Conservation (phyloP, 768 basidiomycete species). For the Filobasidium floriforme region DNA sequence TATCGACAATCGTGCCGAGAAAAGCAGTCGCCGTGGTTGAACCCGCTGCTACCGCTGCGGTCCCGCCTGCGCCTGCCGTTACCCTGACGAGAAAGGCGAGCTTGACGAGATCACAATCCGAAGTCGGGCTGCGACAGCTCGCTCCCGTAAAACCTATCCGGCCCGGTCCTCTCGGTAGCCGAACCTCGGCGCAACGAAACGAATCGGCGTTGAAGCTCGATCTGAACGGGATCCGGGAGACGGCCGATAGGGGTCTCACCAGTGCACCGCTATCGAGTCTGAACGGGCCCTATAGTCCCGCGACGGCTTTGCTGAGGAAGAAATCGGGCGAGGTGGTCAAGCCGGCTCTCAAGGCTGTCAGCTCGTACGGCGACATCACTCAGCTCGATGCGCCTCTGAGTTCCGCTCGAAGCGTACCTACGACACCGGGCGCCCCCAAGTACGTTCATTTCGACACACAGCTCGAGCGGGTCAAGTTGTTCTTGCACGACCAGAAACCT, state of each 20-base stretch:
- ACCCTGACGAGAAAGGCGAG: background rate
- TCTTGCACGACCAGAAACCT: slow-evolving; percentile 90
- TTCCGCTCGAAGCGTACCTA: slow-evolving; percentile 60
- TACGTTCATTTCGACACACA: slow-evolving; percentile 87
- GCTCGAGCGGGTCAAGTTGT: slow-evolving; percentile 88
- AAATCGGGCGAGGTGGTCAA: slow-evolving; percentile 92
- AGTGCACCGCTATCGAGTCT: slow-evolving; percentile 2
- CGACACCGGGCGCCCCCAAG: slow-evolving; percentile 64
- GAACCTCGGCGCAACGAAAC: slow-evolving; percentile 22
- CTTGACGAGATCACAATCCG: background rate
- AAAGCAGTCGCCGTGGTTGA: background rate
- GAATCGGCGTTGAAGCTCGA: slow-evolving; percentile 42
- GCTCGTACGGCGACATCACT: slow-evolving; percentile 49
- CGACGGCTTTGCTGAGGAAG: slow-evolving; percentile 61
- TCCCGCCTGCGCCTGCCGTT: background rate
- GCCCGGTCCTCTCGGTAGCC: background rate
- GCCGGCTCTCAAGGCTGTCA: slow-evolving; percentile 74
- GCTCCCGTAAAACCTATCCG: background rate
- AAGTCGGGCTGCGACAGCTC: background rate
- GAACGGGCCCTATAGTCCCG: slow-evolving; percentile 25
- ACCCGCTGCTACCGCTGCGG: background rate
- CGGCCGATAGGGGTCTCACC: slow-evolving; percentile 19
- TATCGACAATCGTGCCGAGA: background rate
- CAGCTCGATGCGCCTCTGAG: slow-evolving; percentile 45
- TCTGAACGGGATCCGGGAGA: slow-evolving; percentile 32